Base-by-base conservation (phyloP, 2,329 filamentous ascomycete genomes). In the Calonectria pteridis region DNA sequence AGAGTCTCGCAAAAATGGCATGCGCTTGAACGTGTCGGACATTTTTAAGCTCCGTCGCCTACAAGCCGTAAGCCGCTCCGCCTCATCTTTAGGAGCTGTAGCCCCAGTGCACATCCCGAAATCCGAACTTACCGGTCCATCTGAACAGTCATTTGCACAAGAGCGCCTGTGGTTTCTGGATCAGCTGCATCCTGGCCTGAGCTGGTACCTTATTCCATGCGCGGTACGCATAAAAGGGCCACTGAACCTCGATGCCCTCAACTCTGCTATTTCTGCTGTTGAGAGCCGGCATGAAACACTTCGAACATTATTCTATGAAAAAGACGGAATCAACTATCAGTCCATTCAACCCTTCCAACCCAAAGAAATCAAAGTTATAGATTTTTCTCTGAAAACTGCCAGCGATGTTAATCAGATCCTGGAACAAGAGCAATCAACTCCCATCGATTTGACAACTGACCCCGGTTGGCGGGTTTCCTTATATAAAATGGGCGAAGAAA, bases 401-500 rank as follows among this genome's bases (percentile, higher is more conserved):
- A n/a, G 23, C 6, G 28, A 20, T 75, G 0, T 26, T 59, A 0
- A 20, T 55, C 2, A 40, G 49, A 37, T 14, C 1, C n/a, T 79
- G 18, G 7, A 71, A 2, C 28, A 51, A 18, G 72, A 75, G 1
- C 73, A 77, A 9, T 62, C 50, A 0, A 77, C 51, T 0, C 49
- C 73, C 4, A 75, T 78, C 13, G 49, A 77, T 20, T 50, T 79
- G 0, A 14, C 33, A 6, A 33, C 28, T 0, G 73, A 78, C 13
- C 53, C 75, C 0, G 73, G 76, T 5, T 79, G 77, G 78, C 73
- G 74, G 40, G 72, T 78, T 10, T 49, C 67, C 0, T 2, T 79
- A 0, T 72, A 73, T 3, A 55, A 58, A 20, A 43, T 78, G 0
- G 70, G 67, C 2, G 23, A 73, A 1, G 23, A 74, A 1, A 28